Conservation (phyloP, 371 early-diverging fungal genomes). For the Nematocida sp. region DNA sequence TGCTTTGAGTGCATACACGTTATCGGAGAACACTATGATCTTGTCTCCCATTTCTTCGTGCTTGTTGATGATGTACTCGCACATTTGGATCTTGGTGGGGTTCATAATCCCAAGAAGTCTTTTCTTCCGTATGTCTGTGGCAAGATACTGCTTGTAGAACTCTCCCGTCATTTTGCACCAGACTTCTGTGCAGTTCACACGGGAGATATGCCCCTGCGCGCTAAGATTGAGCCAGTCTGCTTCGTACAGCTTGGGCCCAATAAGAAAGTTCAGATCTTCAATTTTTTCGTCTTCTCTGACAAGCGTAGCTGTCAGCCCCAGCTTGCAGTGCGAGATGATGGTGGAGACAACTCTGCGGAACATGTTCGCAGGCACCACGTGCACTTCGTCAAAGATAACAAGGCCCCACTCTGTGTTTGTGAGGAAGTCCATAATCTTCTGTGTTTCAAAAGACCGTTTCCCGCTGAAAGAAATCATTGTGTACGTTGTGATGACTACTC, state of each 20-base stretch:
- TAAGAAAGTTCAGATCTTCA: slow-evolving; percentile 91
- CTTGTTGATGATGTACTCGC: slow-evolving; percentile 86
- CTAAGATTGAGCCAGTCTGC: slow-evolving; percentile 99
- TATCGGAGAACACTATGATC: slow-evolving; percentile 97
- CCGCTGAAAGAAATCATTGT: slow-evolving; percentile 91
- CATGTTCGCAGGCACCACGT: slow-evolving; percentile 97
- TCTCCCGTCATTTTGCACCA: slow-evolving; percentile 98
- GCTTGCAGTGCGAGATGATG: slow-evolving; percentile 87
- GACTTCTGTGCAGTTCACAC: slow-evolving; percentile 90
- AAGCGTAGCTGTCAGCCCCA: slow-evolving; percentile 94
- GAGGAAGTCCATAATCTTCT: slow-evolving; percentile 89
- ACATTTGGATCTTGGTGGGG: slow-evolving; percentile 90
- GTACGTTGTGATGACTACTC: slow-evolving; percentile 73
- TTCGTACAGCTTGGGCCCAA: slow-evolving; percentile 98
- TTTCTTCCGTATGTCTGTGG: slow-evolving; percentile 66
- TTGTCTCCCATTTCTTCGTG: slow-evolving; percentile 94
- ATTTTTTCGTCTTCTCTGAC: slow-evolving; percentile 99
- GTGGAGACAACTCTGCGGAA: slow-evolving; percentile 87
- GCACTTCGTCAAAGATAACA: slow-evolving; percentile 93
- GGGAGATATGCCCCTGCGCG: slow-evolving; percentile 90
- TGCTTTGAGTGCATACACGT: slow-evolving; percentile 85
- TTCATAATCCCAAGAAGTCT: slow-evolving; percentile 88
- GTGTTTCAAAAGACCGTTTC: slow-evolving; percentile 84
- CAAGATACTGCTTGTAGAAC: slow-evolving; percentile 86
- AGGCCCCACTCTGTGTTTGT: slow-evolving; percentile 90